Conservation (phyloP, 306 rosid species). For the Aeschynomene evenia region DNA sequence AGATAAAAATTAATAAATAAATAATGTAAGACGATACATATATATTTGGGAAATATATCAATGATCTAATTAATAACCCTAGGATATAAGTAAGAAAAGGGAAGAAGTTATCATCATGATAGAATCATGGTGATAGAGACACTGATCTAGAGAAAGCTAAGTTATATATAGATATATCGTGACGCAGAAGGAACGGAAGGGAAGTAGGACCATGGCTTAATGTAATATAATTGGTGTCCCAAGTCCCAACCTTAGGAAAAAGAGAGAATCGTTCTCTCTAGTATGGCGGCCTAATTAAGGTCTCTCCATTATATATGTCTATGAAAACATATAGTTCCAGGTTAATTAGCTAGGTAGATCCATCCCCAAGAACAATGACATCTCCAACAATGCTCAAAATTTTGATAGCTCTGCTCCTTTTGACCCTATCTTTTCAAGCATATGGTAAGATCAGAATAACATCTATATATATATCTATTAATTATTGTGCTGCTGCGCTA, state of each 20-base stretch:
- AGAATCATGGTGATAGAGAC: slow-evolving; percentile 26
- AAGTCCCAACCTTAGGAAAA: slow-evolving; percentile 1
- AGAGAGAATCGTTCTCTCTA: not conserved
- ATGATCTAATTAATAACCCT: too few relatives aligned
- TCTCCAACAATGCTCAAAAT: slow-evolving; percentile 24
- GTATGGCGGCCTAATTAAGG: not conserved
- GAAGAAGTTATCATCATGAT: not conserved
- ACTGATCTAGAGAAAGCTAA: slow-evolving; percentile 13
- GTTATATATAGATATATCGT: too few relatives aligned
- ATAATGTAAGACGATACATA: too few relatives aligned
- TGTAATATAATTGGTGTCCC: too few relatives aligned
- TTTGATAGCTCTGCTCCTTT: slow-evolving; percentile 27
- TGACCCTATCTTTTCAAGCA: slow-evolving; percentile 25
- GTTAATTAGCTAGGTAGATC: too few relatives aligned
- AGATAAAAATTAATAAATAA: not conserved
- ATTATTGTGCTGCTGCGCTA: not conserved
- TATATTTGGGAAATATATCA: slow-evolving; percentile 22
- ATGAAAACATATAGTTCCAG: not conserved
- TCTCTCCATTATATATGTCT: not conserved
- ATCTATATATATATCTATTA: too few relatives aligned
- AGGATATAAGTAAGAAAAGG: slow-evolving; percentile 17
- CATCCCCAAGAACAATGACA: slow-evolving; percentile 23
- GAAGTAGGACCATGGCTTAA: slow-evolving; percentile 23
- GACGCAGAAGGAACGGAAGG: slow-evolving; percentile 28
- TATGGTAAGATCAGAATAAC: slow-evolving; percentile 30